Percentiles rank a stretch among this genome's conserved stretches.
Conservation (phyloP, 2,329 filamentous ascomycete species). For the Raffaelea arxii region DNA sequence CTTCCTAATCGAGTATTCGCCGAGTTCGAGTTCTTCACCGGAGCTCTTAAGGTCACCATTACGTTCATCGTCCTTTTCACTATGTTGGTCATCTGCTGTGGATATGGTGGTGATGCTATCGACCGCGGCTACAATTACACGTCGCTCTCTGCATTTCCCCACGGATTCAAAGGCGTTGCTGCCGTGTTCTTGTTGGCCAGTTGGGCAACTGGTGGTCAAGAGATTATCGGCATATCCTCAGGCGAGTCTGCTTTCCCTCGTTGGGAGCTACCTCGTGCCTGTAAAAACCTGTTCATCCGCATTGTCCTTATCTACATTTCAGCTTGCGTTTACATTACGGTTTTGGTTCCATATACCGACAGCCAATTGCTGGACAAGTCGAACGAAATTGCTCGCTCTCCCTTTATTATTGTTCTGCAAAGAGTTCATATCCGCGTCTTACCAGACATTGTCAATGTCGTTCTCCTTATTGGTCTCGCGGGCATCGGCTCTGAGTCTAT, state of each 20-base stretch:
- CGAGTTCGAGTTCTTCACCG: constrained; percentile 21
- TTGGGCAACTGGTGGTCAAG: constrained; percentile 53
- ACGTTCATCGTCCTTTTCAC: constrained; percentile 11
- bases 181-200: constrained; percentile 66
- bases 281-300: constrained; percentile 10
- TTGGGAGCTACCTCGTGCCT: constrained; percentile 12
- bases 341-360: constrained; percentile 10
- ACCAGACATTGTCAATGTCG: constrained; percentile 51
- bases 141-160: constrained; percentile 36
- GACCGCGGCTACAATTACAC: constrained; percentile 11
- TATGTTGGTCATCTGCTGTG: constrained; percentile 10
- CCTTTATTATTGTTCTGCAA: constrained; percentile 34
- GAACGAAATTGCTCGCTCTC: constrained; percentile 13
- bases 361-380: constrained; percentile 5
- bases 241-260: constrained; percentile 12
- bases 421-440: constrained; percentile 35
- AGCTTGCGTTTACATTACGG: constrained; percentile 9
- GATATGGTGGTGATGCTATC: constrained; percentile 9
- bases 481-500: constrained; percentile 11
- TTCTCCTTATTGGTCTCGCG: constrained; percentile 17
- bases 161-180: constrained; percentile 64
- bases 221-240: constrained; percentile 53
- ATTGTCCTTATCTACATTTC: constrained; percentile 12
- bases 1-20: constrained; percentile 37
- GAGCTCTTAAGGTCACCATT: constrained; percentile 14